Base-by-base conservation (phyloP, 306 rosid species). In the Heteromeles arbutifolia region DNA sequence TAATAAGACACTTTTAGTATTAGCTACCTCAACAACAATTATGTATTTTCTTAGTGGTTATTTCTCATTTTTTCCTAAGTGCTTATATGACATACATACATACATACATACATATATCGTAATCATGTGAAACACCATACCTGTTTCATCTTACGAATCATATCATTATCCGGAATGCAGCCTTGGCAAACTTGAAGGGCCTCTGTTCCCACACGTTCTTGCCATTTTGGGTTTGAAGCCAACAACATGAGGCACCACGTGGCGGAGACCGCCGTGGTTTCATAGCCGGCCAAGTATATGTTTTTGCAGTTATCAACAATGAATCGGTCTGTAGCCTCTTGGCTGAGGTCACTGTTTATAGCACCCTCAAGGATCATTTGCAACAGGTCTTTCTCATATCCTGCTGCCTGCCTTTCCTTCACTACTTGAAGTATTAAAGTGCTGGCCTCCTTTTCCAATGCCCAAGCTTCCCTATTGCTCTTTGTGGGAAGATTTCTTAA, bases 181-280 rank as follows among this genome's bases (percentile, higher is more conserved):
- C 81, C 82, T 8, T 17, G 69, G 64, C 84, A 85, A 72, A 82
- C 68, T 69, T 80, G 62, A 14, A 52, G 48, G 45, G 63, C 84
- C 82, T 85, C 88, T 5, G 15, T 74, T 74, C 89, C 80, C 57
- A 79, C 83, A 24, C 86, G 84, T 48, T 77, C 74, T 31, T 81
- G 91, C 89, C 91, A 87, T 39, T 73, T 80, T 79, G 53, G 87
- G 59, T 85, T 82, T 34, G 83, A 70, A 37, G 91, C 91, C 69
- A 85, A 64, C 57, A 87, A 66, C 84, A 87, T 79, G 68, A 87
- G 84, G 70, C 79, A 73, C 89, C 87, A 87, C 26, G 73, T 61
- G 21, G 84, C 80, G 17, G 83, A n/a, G 72, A 85, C 78, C 22
- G 87, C 88, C 14, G 87, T 84, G 71, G 87, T 84, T 75, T 84